Evolutionary conservation across 2,329 filamentous ascomycete species (phyloP).

Genomic region (Chaetomium olivaceum): DNA sequence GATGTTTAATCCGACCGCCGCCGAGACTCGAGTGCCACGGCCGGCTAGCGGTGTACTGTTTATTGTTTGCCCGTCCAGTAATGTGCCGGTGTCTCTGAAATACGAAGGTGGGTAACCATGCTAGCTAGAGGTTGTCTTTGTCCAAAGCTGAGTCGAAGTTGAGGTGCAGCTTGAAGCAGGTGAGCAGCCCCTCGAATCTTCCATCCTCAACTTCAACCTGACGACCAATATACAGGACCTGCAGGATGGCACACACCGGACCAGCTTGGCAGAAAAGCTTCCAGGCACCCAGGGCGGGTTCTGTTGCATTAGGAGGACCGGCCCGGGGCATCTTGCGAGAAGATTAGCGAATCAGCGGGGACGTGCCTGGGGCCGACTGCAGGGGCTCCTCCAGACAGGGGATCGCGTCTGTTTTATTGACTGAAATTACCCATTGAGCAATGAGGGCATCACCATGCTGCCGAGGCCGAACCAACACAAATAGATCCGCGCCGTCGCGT

Average conservation of each 20-base stretch:
- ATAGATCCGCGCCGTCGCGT: neutral
- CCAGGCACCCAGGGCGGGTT: neutral
- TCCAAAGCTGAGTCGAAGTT: neutral
- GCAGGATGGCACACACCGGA: neutral
- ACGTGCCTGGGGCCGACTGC: neutral
- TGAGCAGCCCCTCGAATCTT: too few species aligned
- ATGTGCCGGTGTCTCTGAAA: neutral
- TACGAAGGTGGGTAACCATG: neutral
- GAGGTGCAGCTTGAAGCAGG: too few species aligned
- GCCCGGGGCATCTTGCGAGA: neutral
- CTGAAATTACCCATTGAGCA: neutral
- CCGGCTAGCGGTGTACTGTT: neutral
- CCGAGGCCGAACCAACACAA: neutral
- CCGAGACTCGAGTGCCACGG: neutral
- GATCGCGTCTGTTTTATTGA: neutral
- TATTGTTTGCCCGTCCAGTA: neutral
- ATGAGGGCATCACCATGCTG: neutral
- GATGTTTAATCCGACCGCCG: neutral
- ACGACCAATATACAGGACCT: too few species aligned
- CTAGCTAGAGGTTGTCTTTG: neutral
- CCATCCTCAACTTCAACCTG: too few species aligned
- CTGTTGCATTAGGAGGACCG: neutral
- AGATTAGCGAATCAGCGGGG: slow-evolving; percentile 8
- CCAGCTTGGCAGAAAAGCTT: neutral
- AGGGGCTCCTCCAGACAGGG: neutral